Conservation (phyloP, 1,284 basidiomycete genomes). For the Athelia sp. region DNA sequence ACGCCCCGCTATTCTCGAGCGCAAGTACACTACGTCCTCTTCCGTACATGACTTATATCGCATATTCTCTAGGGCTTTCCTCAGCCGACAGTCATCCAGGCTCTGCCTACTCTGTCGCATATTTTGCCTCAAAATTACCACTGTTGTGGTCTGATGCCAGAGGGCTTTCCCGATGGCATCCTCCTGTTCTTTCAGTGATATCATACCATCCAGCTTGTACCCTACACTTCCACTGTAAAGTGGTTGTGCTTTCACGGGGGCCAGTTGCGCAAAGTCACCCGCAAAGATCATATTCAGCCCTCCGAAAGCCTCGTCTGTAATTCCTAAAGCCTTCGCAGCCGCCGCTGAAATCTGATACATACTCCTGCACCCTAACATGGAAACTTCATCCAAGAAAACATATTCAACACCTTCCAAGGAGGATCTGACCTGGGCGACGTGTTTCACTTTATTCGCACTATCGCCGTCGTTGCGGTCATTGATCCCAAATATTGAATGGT, state of each 20-base stretch:
- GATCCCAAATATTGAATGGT: slow-evolving; percentile 25
- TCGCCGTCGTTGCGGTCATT: slow-evolving; percentile 2
- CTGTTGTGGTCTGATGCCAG: slow-evolving; percentile 29
- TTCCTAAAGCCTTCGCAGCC: slow-evolving; percentile 6
- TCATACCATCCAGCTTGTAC: not conserved
- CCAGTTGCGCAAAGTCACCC: slow-evolving; percentile 23
- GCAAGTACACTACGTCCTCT: slow-evolving; percentile 26
- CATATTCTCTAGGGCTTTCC: slow-evolving; percentile 28
- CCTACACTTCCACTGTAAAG: slow-evolving; percentile 16
- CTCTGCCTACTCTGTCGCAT: slow-evolving; percentile 26
- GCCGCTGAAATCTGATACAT: slow-evolving; percentile 15
- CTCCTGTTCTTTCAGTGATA: slow-evolving; percentile 16
- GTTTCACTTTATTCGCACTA: not conserved
- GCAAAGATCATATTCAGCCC: slow-evolving; percentile 20
- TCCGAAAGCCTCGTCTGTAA: slow-evolving; percentile 10
- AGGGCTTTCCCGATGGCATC: slow-evolving; percentile 24
- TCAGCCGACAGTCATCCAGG: slow-evolving; percentile 19
- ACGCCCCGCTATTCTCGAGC: slow-evolving; percentile 10
- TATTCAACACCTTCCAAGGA: slow-evolving; percentile 17
- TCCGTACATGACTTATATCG: slow-evolving; percentile 27
- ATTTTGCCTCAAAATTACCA: slow-evolving; percentile 30
- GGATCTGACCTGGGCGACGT: not conserved
- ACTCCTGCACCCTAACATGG: slow-evolving; percentile 19
- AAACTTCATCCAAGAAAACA: slow-evolving; percentile 24
- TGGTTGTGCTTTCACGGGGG: slow-evolving; percentile 10